A percentile compares a stretch with the other conserved stretches of the same genome.
phyloP scores from a whole-genome alignment of 2,329 filamentous ascomycete species.

The Metarhizium sp. region DNA sequence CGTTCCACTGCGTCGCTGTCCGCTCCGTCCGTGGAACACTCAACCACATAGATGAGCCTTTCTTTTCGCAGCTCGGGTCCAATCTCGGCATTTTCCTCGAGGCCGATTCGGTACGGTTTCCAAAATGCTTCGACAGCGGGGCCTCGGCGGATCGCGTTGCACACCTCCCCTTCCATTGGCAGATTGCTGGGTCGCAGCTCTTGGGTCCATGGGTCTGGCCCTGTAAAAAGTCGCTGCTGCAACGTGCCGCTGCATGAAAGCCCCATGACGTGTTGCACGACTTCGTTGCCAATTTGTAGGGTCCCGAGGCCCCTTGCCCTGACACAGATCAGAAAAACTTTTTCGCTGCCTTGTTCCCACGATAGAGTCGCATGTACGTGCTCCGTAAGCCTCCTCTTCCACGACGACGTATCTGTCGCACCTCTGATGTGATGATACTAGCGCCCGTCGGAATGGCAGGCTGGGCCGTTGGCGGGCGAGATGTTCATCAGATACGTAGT shows the following conservation, averaged over 20 bases:
- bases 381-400: too few species aligned
- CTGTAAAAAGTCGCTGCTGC: background rate
- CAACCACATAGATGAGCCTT: background rate
- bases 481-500: too few species aligned
- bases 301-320: background rate
- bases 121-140: slow-evolving; percentile 3
- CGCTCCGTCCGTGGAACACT: background rate
- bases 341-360: background rate
- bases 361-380: too few species aligned
- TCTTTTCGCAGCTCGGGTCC: background rate
- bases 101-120: background rate
- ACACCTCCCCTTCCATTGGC: background rate
- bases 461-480: too few species aligned
- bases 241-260: background rate
- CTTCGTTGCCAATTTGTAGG: background rate
- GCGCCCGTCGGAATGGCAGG: too few species aligned
- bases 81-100: background rate
- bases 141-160: background rate
- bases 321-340: background rate
- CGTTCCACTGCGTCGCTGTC: background rate
- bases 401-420: too few species aligned
- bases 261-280: slow-evolving; percentile 1
- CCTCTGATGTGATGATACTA: too few species aligned
- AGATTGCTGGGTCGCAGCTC: background rate
- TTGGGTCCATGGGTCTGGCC: background rate